Percentiles rank a stretch among this genome's conserved stretches.
These are phyloP conservation scores for Akanthomyces dipterigenus DNA, from an alignment of 2,329 filamentous ascomycete genomes.

Conservation along the genomic window DNA sequence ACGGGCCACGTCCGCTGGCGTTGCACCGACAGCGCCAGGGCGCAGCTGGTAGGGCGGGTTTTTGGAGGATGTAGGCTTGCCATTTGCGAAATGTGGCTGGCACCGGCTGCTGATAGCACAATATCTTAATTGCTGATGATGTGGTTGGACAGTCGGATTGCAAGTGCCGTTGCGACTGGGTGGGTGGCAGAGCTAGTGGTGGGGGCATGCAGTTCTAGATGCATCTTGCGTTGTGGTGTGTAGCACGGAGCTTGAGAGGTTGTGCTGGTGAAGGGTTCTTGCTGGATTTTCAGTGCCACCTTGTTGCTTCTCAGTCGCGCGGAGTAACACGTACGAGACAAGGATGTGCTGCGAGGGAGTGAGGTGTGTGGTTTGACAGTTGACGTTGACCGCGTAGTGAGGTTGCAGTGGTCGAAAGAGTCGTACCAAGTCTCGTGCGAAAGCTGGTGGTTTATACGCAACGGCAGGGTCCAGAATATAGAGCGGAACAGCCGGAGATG, in stretches of 20 bases:
- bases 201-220: slow-evolving; percentile 9
- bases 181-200: not conserved
- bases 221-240: slow-evolving; percentile 7
- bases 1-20: not conserved
- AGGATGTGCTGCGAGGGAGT: not conserved
- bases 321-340: not conserved
- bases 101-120: not conserved
- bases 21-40: not conserved
- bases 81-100: slow-evolving; percentile 1
- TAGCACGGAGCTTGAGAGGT: not conserved
- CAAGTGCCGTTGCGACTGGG: not conserved
- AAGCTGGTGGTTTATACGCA: not conserved
- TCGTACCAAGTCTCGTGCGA: not conserved
- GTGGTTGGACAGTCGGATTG: not conserved
- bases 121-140: not conserved
- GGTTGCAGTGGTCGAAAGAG: too few relatives aligned
- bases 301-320: not conserved
- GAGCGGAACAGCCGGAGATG: not conserved
- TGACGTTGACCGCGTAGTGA: not conserved
- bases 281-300: not conserved
- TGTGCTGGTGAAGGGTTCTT: not conserved
- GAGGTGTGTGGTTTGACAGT: not conserved
- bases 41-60: not conserved
- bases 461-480: not conserved
- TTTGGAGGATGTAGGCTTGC: not conserved